Conservation (phyloP, 208 protist species). For the Acanthamoeba polyphaga region DNA sequence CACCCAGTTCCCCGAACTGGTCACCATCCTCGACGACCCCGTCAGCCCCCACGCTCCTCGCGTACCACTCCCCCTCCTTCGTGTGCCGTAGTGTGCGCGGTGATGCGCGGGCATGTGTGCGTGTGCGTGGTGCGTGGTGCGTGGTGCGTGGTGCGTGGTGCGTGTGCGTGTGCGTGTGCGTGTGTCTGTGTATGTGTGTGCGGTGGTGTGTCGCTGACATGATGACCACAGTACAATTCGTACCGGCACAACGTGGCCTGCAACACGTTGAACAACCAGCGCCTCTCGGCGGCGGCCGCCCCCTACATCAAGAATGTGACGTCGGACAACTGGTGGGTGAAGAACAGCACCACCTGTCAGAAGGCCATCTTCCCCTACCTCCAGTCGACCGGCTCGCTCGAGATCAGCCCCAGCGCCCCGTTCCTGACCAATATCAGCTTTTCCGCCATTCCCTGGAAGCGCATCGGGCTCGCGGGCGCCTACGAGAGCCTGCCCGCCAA, state of each 20-base stretch:
- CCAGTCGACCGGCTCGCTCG: not conserved
- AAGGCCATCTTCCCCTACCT: not conserved
- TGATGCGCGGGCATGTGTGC: not conserved
- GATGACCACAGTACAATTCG: not conserved
- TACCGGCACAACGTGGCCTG: constrained; percentile 31
- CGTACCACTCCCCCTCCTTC: not conserved
- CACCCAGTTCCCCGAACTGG: not conserved
- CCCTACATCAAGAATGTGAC: not conserved
- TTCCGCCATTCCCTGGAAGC: constrained; percentile 19
- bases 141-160: no score
- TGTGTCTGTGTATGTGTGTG: not conserved
- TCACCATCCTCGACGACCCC: not conserved
- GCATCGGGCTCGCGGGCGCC: not conserved
- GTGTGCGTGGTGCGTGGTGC: not conserved
- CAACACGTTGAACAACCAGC: no score
- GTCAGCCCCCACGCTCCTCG: not conserved
- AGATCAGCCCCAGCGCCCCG: not conserved
- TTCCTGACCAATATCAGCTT: constrained; percentile 52
- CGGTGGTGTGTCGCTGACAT: not conserved
- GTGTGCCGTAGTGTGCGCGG: no score
- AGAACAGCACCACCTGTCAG: constrained; percentile 4
- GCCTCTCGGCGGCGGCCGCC: not conserved
- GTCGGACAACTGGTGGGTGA: constrained; percentile 27
- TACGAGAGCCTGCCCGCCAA: not conserved
- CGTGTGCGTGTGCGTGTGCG: not conserved